Percentiles rank a stretch among this genome's conserved stretches.
These are phyloP conservation scores for Hirschioporus abietinus DNA, from an alignment of 768 basidiomycete species.

Conservation along the genomic window DNA sequence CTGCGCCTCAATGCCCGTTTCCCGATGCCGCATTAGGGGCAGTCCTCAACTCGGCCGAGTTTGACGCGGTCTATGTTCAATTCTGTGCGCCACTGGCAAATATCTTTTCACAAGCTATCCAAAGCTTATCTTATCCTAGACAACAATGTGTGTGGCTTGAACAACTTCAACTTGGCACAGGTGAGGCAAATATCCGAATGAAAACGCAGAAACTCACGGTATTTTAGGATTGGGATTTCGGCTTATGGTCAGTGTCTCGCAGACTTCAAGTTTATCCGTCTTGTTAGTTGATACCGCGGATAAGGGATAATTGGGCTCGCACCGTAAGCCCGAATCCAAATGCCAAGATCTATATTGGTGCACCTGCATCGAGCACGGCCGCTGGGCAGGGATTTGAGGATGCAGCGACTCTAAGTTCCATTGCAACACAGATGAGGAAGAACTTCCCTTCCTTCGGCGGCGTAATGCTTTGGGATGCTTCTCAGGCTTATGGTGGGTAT, in stretches of 20 bases:
- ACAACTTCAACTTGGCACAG: constrained; percentile 47
- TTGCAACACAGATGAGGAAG: constrained; percentile 28
- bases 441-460: constrained; percentile 40
- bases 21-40: constrained; percentile 32
- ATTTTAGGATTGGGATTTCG: constrained; percentile 42
- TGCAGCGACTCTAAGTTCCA: constrained; percentile 26
- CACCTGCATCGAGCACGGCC: constrained; percentile 35
- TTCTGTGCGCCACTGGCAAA: constrained; percentile 31
- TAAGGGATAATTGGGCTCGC: constrained; percentile 42
- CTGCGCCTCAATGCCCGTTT: constrained; percentile 35
- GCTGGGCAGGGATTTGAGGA: constrained; percentile 36
- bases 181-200: constrained; percentile 28
- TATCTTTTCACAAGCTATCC: not conserved
- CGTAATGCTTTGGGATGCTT: constrained; percentile 42
- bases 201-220: not conserved
- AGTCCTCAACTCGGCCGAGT: constrained; percentile 29
- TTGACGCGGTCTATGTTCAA: constrained; percentile 41
- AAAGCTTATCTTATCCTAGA: constrained; percentile 23
- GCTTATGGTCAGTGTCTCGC: constrained; percentile 23
- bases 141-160: constrained; percentile 38
- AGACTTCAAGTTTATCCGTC: not conserved
- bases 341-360: constrained; percentile 42
- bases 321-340: constrained; percentile 36
- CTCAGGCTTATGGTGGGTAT: constrained; percentile 36
- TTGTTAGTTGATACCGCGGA: constrained; percentile 7